A percentile compares a stretch with the other conserved stretches of the same genome.
Evolutionary conservation across 192 early-diverging fungal genomes (phyloP).

Genomic region (Anaeromyces robustus): DNA sequence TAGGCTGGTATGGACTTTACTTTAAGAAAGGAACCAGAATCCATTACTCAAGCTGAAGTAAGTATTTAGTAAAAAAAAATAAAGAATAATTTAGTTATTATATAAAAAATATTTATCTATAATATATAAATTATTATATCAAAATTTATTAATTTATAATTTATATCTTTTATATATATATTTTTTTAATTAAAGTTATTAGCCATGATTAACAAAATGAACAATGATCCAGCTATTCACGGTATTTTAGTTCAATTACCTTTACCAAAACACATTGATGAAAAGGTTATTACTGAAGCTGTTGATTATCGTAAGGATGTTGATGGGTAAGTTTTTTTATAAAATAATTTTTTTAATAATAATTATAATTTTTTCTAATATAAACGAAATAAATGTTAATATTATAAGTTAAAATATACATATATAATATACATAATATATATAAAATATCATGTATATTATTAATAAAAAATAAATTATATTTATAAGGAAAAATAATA

Average conservation of each 20-base stretch:
- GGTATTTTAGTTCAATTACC: slow-evolving; percentile 95
- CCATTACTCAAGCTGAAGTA: slow-evolving; percentile 51
- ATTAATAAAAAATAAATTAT: too few relatives aligned
- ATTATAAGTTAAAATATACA: too few relatives aligned
- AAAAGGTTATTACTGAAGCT: slow-evolving; percentile 64
- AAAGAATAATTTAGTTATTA: too few relatives aligned
- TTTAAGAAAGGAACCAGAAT: slow-evolving; percentile 43
- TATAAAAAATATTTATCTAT: too few relatives aligned
- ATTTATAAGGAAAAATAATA: too few relatives aligned
- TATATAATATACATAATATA: too few relatives aligned
- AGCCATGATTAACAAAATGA: slow-evolving; percentile 46
- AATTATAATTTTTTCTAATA: background rate
- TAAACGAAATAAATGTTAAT: too few relatives aligned
- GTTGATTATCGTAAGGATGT: slow-evolving; percentile 84
- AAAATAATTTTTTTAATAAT: background rate
- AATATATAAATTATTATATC: too few relatives aligned
- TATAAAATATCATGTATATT: too few relatives aligned
- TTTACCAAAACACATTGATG: slow-evolving; percentile 70
- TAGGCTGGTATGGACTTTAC: slow-evolving; percentile 67
- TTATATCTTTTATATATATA: too few relatives aligned
- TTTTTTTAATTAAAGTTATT: slow-evolving; percentile 32
- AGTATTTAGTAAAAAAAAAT: too few relatives aligned
- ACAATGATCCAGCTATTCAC: slow-evolving; percentile 67
- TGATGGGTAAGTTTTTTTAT: slow-evolving; percentile 54
- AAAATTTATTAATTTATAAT: too few relatives aligned